These are phyloP conservation scores for Dissophora globulifera DNA, from an alignment of 192 early-diverging fungal species.

Conservation along the genomic window DNA sequence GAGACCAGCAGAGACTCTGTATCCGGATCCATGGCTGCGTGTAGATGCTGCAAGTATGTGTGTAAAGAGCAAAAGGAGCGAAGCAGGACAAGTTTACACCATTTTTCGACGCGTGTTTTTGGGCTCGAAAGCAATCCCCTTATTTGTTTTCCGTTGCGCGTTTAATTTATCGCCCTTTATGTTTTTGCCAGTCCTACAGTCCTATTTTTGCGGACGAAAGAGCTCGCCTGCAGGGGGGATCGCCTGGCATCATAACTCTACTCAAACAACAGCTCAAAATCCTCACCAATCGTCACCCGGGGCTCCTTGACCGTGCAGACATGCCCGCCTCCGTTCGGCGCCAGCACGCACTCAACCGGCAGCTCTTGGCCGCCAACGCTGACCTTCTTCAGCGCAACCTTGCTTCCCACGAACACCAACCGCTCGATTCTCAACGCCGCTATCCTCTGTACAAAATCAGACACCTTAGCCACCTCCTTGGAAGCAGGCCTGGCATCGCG, in stretches of 20 bases:
- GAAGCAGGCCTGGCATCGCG: slow-evolving; percentile 22
- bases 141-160: too few relatives aligned
- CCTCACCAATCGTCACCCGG: slow-evolving; percentile 31
- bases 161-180: too few relatives aligned
- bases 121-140: too few relatives aligned
- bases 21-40: slow-evolving; percentile 36
- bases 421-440: slow-evolving; percentile 56
- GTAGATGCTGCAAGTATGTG: too few relatives aligned
- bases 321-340: slow-evolving; percentile 18
- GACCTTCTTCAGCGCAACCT: slow-evolving; percentile 37
- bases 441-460: slow-evolving; percentile 34
- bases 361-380: slow-evolving; percentile 41
- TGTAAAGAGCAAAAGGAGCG: neutral
- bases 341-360: slow-evolving; percentile 42
- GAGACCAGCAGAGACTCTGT: slow-evolving; percentile 69
- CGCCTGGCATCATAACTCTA: too few relatives aligned
- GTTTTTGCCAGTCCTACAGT: too few relatives aligned
- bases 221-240: too few relatives aligned
- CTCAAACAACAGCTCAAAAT: slow-evolving; percentile 24
- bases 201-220: too few relatives aligned
- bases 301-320: slow-evolving; percentile 47
- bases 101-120: too few relatives aligned
- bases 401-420: slow-evolving; percentile 51
- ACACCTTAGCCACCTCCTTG: neutral
- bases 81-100: too few relatives aligned